A percentile compares a stretch with the other conserved stretches of the same genome.
Evolutionary conservation across 768 basidiomycete species (phyloP).

Genomic region (Termitomyces sp.): DNA sequence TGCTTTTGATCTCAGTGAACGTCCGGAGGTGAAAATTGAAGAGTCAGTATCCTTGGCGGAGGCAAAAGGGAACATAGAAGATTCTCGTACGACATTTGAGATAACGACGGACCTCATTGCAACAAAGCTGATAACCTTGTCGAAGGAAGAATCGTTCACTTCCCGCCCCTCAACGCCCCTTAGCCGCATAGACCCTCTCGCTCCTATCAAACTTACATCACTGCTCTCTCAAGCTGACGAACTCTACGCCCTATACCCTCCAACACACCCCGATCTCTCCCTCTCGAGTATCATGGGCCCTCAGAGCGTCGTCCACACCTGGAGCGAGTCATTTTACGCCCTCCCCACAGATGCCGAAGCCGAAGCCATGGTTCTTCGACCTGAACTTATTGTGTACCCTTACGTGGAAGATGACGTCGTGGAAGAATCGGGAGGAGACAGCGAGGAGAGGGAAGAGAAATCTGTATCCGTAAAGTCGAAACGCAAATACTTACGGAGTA

Average conservation of each 20-base stretch:
- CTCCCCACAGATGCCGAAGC: constrained; percentile 51
- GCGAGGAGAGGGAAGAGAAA: constrained; percentile 13
- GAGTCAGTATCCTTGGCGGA: not conserved
- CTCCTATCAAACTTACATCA: constrained; percentile 31
- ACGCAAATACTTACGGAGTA: constrained; percentile 12
- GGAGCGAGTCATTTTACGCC: constrained; percentile 45
- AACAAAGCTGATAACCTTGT: not conserved
- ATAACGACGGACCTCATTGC: not conserved
- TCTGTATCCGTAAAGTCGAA: constrained; percentile 2
- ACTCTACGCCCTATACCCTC: constrained; percentile 55
- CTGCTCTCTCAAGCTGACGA: constrained; percentile 55
- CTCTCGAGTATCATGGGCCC: constrained; percentile 69
- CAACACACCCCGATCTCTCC: constrained; percentile 46
- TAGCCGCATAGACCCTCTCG: not conserved
- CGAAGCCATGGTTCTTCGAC: constrained; percentile 51
- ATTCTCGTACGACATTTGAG: not conserved
- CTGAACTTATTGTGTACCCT: constrained; percentile 54
- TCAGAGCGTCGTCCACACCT: constrained; percentile 71
- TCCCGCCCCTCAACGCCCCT: not conserved
- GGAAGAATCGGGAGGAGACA: constrained; percentile 18
- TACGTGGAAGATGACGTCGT: constrained; percentile 24
- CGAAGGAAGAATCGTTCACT: not conserved
- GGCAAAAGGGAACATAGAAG: not conserved
- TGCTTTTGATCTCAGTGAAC: too few species aligned
- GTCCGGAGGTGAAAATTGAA: not conserved